Evolutionary conservation across 106 monocot species (phyloP).

Genomic region (Agapanthus africanus): DNA sequence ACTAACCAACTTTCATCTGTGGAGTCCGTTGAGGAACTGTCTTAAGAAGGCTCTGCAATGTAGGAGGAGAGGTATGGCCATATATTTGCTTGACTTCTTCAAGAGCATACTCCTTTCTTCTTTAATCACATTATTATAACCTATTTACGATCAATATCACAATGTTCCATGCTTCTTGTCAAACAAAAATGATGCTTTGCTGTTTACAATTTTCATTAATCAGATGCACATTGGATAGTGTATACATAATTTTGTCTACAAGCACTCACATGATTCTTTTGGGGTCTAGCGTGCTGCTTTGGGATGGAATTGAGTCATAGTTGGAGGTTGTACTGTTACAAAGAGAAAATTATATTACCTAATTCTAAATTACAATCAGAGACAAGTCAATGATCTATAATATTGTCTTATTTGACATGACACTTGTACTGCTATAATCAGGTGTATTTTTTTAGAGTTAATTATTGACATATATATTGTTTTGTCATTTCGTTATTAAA

Average conservation of each 20-base stretch:
- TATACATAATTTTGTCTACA: background rate
- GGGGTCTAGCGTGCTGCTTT: no score
- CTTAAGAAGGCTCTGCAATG: conserved; percentile 92
- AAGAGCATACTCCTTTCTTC: background rate
- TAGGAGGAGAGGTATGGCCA: conserved; percentile 63
- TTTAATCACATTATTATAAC: background rate
- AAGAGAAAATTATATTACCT: no score
- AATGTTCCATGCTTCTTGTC: background rate
- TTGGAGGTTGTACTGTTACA: no score
- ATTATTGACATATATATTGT: background rate
- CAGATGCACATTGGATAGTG: background rate
- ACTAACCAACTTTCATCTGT: conserved; percentile 43
- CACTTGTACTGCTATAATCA: no score
- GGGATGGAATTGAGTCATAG: no score
- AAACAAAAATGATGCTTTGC: background rate
- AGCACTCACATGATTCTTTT: background rate
- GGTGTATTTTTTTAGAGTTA: no score
- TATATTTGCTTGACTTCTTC: background rate
- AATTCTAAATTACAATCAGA: no score
- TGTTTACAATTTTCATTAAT: background rate
- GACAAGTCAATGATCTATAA: no score
- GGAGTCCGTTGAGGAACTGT: conserved; percentile 75
- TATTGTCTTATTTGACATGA: no score
- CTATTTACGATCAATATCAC: background rate
- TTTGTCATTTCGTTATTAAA: no score